phyloP scores from a whole-genome alignment of 1,139 yeast species.

The Saccharomyces hybrid region DNA sequence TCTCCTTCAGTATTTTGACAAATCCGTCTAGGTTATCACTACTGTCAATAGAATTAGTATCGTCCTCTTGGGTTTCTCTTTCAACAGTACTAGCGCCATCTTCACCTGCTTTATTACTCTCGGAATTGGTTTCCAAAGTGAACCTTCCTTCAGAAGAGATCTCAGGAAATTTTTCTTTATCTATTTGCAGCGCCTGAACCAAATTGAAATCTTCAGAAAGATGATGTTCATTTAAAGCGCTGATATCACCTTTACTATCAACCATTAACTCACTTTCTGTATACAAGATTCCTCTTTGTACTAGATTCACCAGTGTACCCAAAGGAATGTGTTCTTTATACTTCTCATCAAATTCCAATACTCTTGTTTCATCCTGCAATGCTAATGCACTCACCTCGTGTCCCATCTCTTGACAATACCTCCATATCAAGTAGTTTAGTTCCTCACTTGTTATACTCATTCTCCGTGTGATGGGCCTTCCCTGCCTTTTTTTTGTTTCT shows the following conservation, averaged over 20 bases:
- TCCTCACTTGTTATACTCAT: constrained; percentile 85
- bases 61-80: constrained; percentile 3
- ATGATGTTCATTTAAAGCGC: constrained; percentile 18
- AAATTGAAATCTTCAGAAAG: constrained; percentile 33
- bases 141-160: constrained; percentile 31
- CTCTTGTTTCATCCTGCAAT: constrained; percentile 64
- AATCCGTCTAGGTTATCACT: constrained; percentile 10
- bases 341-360: constrained; percentile 49
- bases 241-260: constrained; percentile 31
- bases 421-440: constrained; percentile 85
- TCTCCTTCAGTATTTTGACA: constrained; percentile 32
- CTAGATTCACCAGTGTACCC: constrained; percentile 72
- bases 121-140: constrained; percentile 19
- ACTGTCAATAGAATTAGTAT: not conserved
- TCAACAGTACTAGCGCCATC: constrained; percentile 16
- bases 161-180: constrained; percentile 29
- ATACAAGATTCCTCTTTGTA: constrained; percentile 80
- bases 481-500: not conserved
- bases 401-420: constrained; percentile 88
- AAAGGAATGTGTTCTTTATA: constrained; percentile 47
- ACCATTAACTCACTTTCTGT: constrained; percentile 47
- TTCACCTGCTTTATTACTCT: constrained; percentile 6
- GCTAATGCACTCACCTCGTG: constrained; percentile 73
- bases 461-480: not conserved
- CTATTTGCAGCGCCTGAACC: constrained; percentile 36